phyloP scores from a whole-genome alignment of 164 flowering plant species.

The Tetracentron sinense region DNA sequence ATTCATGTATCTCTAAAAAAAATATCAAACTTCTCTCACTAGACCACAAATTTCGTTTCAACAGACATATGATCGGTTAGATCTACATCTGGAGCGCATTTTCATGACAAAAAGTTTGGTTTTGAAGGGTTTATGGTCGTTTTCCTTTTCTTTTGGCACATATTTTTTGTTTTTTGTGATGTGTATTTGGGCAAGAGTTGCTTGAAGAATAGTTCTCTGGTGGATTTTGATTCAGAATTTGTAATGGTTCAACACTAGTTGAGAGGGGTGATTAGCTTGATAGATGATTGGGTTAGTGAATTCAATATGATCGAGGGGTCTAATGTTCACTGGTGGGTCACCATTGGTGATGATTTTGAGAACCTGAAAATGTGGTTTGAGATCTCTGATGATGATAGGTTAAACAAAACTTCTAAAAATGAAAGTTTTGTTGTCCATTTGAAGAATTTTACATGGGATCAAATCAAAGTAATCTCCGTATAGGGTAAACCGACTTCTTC shows the following conservation, averaged over 20 bases:
- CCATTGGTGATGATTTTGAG: conserved; percentile 44
- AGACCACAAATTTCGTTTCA: not conserved
- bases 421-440: conserved; percentile 54
- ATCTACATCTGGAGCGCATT: not conserved
- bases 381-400: conserved; percentile 61
- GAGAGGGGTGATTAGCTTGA: conserved; percentile 49
- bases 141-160: not conserved
- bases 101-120: conserved; percentile 8
- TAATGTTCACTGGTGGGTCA: conserved; percentile 90
- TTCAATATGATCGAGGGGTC: conserved; percentile 85
- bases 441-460: conserved; percentile 68
- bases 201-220: conserved; percentile 28
- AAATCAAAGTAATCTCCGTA: conserved; percentile 58
- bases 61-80: not conserved
- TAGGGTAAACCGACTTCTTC: conserved; percentile 81
- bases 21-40: not conserved
- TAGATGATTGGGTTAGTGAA: conserved; percentile 62
- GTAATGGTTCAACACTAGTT: conserved; percentile 78
- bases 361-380: conserved; percentile 67
- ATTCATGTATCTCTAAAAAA: not conserved
- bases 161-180: conserved; percentile 3
- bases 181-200: conserved; percentile 20
- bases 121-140: not conserved
- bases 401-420: conserved; percentile 67
- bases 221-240: conserved; percentile 55